These are phyloP conservation scores for Skeletonema costatum DNA, from an alignment of 108 stramenopile species.

Conservation along the genomic window DNA sequence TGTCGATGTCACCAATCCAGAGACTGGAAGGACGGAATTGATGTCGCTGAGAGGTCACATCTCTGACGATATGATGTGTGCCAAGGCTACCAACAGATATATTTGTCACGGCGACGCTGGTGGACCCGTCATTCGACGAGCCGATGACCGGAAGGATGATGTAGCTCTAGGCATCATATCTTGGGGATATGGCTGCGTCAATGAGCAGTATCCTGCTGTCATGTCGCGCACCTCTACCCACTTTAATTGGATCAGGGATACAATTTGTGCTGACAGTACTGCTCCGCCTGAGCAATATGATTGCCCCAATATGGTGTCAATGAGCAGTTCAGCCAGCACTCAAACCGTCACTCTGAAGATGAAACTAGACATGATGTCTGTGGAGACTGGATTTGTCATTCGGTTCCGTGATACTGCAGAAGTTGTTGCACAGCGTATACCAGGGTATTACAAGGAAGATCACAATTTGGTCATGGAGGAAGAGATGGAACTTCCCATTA, in stretches of 20 bases:
- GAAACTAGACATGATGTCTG: slow-evolving; percentile 34
- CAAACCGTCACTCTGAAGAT: slow-evolving; percentile 41
- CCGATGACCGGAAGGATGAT: slow-evolving; percentile 20
- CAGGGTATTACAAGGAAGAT: slow-evolving; percentile 34
- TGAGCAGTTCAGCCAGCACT: slow-evolving; percentile 9
- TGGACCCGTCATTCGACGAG: slow-evolving; percentile 32
- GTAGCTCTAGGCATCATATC: slow-evolving; percentile 44
- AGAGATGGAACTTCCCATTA: slow-evolving; percentile 29
- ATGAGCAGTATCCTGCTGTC: slow-evolving; percentile 57
- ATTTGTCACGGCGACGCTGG: slow-evolving; percentile 59
- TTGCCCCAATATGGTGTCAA: background rate
- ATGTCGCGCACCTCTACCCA: slow-evolving; percentile 35
- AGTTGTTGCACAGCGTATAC: slow-evolving; percentile 32
- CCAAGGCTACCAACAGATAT: slow-evolving; percentile 18
- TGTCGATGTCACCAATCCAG: slow-evolving; percentile 25
- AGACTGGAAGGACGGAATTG: background rate
- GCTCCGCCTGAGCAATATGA: slow-evolving; percentile 30
- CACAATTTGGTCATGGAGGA: slow-evolving; percentile 27
- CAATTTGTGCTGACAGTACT: slow-evolving; percentile 43
- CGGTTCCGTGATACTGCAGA: background rate
- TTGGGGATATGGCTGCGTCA: slow-evolving; percentile 64
- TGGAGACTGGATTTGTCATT: slow-evolving; percentile 49
- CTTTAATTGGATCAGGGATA: slow-evolving; percentile 52
- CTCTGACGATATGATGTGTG: slow-evolving; percentile 62
- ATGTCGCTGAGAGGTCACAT: slow-evolving; percentile 28